These are phyloP conservation scores for Marsdenia floribunda DNA, from an alignment of 257 asterid species.

Conservation along the genomic window DNA sequence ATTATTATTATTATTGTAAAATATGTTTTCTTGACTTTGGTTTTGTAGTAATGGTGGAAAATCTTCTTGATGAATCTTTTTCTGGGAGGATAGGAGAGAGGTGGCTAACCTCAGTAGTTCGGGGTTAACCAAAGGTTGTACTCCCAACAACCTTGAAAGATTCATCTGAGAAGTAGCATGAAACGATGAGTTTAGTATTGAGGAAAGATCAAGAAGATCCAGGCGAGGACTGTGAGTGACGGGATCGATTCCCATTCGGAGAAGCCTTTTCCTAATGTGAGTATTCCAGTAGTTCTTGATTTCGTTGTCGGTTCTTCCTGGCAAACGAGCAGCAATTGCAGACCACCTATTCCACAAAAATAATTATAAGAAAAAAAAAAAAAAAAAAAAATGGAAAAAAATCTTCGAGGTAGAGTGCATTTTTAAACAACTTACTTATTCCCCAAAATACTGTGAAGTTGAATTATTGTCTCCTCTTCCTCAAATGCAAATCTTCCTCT, in stretches of 20 bases:
- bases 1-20: not conserved
- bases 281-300: constrained; percentile 88
- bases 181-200: constrained; percentile 36
- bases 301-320: constrained; percentile 82
- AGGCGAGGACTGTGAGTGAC: constrained; percentile 76
- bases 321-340: constrained; percentile 70
- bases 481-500: constrained; percentile 71
- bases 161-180: constrained; percentile 33
- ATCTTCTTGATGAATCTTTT: constrained; percentile 21
- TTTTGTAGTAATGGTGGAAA: constrained; percentile 22
- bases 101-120: constrained; percentile 48
- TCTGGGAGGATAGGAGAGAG: constrained; percentile 42
- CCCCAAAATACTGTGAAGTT: constrained; percentile 72
- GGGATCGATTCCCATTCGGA: constrained; percentile 83
- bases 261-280: constrained; percentile 63
- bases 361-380: not conserved
- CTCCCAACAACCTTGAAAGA: constrained; percentile 50
- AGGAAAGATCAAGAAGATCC: constrained; percentile 70
- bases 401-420: not conserved
- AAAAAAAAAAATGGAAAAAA: not conserved
- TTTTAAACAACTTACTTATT: constrained; percentile 51
- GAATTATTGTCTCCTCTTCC: constrained; percentile 76
- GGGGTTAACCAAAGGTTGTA: constrained; percentile 47
- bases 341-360: constrained; percentile 54
- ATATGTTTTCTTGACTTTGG: constrained; percentile 26